Evolutionary conservation across 2,329 filamentous ascomycete species (phyloP).

Genomic region (Botryosphaeria dothidea): DNA sequence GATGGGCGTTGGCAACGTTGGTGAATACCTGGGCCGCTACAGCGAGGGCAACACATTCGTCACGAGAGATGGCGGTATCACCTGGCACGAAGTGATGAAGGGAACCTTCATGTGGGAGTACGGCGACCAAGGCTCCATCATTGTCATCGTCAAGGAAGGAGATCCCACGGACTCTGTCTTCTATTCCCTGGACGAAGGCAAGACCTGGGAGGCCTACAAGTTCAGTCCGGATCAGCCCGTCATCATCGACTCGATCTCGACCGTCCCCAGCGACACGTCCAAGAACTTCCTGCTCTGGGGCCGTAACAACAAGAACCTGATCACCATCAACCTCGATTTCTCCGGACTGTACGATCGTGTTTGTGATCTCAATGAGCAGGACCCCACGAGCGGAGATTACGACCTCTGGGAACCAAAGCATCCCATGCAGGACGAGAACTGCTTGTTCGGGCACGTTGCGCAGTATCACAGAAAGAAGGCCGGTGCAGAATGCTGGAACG

Average conservation of each 20-base stretch:
- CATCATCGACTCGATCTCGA: slow-evolving; percentile 77
- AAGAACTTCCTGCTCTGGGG: slow-evolving; percentile 93
- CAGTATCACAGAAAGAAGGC: slow-evolving; percentile 88
- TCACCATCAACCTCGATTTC: slow-evolving; percentile 87
- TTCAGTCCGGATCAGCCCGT: slow-evolving; percentile 71
- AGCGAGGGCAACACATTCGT: slow-evolving; percentile 87
- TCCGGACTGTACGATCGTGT: slow-evolving; percentile 71
- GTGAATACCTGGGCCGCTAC: slow-evolving; percentile 64
- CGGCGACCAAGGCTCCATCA: slow-evolving; percentile 90
- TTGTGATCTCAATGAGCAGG: slow-evolving; percentile 68
- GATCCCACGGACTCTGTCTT: slow-evolving; percentile 46
- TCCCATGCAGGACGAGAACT: slow-evolving; percentile 75
- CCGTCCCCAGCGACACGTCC: slow-evolving; percentile 83
- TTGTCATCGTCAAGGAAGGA: slow-evolving; percentile 73
- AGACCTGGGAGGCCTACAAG: slow-evolving; percentile 72
- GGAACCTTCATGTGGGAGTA: slow-evolving; percentile 92
- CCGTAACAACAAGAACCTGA: slow-evolving; percentile 55
- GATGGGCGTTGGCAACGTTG: slow-evolving; percentile 91
- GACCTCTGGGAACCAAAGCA: slow-evolving; percentile 85
- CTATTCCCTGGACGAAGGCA: slow-evolving; percentile 80
- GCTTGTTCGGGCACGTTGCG: slow-evolving; percentile 88
- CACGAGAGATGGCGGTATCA: slow-evolving; percentile 86
- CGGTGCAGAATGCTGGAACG: slow-evolving; percentile 80
- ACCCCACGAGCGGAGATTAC: slow-evolving; percentile 70
- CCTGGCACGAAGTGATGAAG: slow-evolving; percentile 82